Evolutionary conservation across 768 basidiomycete species (phyloP).

Genomic region (Roridomyces roridus): DNA sequence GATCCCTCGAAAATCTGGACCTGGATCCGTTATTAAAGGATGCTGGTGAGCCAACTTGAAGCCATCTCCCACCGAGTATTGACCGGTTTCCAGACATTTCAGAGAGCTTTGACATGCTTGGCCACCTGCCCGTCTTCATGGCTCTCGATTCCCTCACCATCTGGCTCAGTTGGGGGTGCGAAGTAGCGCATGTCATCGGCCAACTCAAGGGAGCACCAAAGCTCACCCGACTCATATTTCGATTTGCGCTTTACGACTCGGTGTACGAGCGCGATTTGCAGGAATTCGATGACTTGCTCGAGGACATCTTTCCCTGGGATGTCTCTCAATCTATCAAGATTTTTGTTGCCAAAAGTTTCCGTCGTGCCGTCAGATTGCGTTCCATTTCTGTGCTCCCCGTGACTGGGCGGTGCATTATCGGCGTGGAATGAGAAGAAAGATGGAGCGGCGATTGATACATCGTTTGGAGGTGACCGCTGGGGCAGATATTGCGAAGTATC

Average conservation of each 20-base stretch:
- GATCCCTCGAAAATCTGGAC: not conserved
- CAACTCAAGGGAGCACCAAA: not conserved
- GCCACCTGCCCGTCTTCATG: not conserved
- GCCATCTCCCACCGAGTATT: too few species aligned
- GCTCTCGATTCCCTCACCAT: not conserved
- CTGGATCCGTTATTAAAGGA: too few species aligned
- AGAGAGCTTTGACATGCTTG: not conserved
- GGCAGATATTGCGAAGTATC: not conserved
- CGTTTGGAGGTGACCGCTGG: not conserved
- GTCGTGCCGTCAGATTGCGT: not conserved
- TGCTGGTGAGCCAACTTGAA: too few species aligned
- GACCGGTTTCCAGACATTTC: not conserved
- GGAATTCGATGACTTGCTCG: not conserved
- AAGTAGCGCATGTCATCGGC: not conserved
- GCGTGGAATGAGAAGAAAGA: constrained; percentile 2
- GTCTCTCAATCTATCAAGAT: not conserved
- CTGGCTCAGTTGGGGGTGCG: not conserved
- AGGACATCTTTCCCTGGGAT: not conserved
- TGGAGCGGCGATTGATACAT: constrained; percentile 6
- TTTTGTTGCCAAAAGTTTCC: constrained; percentile 2
- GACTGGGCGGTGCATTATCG: constrained; percentile 3
- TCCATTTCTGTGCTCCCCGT: not conserved
- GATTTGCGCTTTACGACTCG: not conserved
- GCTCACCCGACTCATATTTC: not conserved
- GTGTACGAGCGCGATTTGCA: not conserved